phyloP scores from a whole-genome alignment of 2,329 filamentous ascomycete genomes.

The Apiospora kogelbergensis region DNA sequence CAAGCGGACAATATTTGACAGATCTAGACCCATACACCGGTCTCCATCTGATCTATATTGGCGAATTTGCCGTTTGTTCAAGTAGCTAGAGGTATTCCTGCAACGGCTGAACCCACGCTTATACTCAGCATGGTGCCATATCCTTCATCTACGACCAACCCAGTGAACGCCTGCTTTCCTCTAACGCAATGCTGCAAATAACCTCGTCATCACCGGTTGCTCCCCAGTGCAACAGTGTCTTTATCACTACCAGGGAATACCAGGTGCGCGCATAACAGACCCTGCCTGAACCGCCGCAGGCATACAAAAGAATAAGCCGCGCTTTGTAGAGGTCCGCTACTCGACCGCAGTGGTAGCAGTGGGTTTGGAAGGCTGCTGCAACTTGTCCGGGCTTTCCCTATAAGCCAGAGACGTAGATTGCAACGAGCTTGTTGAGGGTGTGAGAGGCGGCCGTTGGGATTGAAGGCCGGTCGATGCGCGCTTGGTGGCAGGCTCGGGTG shows the following conservation, averaged over 20 bases:
- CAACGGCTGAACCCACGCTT: neutral
- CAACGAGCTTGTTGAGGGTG: constrained; percentile 29
- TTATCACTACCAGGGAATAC: neutral
- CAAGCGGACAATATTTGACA: neutral
- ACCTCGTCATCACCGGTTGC: neutral
- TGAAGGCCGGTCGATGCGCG: constrained; percentile 7
- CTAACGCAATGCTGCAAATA: neutral
- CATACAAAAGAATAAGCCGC: neutral
- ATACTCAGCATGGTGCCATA: neutral
- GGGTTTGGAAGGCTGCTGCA: constrained; percentile 8
- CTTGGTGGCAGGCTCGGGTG: constrained; percentile 20
- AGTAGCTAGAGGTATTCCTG: neutral
- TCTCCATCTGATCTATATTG: constrained; percentile 1
- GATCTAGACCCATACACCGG: neutral
- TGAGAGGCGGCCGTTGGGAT: constrained; percentile 24
- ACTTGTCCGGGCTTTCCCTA: constrained; percentile 62
- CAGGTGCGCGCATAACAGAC: neutral
- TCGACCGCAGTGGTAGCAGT: neutral
- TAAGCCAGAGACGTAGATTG: constrained; percentile 53
- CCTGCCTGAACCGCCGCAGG: neutral
- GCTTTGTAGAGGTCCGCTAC: neutral
- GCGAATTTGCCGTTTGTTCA: neutral
- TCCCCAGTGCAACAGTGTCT: neutral
- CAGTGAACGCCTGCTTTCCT: constrained; percentile 3
- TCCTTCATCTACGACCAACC: neutral